Evolutionary conservation across 768 basidiomycete species (phyloP).

Genomic region (Lepiota subincarnata): DNA sequence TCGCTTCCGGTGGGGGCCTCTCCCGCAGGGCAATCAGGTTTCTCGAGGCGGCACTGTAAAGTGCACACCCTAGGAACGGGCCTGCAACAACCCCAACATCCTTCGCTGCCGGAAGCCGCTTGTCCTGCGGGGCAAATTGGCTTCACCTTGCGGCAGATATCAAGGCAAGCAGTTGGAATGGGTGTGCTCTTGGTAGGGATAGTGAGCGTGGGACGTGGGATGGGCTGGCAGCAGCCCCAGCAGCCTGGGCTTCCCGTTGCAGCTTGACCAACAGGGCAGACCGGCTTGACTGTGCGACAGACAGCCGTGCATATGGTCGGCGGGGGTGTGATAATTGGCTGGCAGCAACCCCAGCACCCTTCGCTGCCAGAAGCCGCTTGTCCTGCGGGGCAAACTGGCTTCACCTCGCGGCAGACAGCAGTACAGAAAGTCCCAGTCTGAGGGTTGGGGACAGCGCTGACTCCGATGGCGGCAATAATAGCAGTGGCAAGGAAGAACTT

Average conservation of each 20-base stretch:
- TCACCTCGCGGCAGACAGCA: background rate
- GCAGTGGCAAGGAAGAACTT: background rate
- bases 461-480: background rate
- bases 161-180: background rate
- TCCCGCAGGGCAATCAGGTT: background rate
- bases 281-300: background rate
- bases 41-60: background rate
- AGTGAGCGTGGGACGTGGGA: background rate
- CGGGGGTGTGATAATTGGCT: background rate
- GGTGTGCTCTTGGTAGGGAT: background rate
- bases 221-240: constrained; percentile 7
- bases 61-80: background rate
- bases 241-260: background rate
- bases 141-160: background rate
- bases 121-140: background rate
- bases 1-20: background rate
- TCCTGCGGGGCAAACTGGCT: background rate
- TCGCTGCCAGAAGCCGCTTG: background rate
- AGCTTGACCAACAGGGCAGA: constrained; percentile 1
- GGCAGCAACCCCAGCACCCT: constrained; percentile 10
- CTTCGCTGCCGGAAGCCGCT: background rate
- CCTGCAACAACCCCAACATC: constrained; percentile 7
- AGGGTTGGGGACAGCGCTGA: constrained; percentile 1
- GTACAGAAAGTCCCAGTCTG: background rate
- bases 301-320: background rate